Percentiles rank a stretch among this genome's conserved stretches.
Evolutionary conservation across 192 early-diverging fungal species (phyloP).

Genomic region (Entomortierella lignicola): DNA sequence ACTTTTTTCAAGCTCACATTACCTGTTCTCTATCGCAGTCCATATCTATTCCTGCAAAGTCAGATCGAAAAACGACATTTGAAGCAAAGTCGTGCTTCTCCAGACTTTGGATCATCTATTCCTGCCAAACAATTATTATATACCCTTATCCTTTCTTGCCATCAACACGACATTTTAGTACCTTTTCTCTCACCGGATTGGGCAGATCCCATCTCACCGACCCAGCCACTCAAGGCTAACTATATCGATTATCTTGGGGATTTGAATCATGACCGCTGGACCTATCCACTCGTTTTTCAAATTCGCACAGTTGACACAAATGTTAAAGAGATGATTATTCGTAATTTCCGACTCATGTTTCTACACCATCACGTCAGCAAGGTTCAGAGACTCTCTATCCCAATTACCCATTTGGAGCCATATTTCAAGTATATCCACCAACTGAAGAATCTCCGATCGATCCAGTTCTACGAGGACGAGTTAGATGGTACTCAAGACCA

Average conservation of each 20-base stretch:
- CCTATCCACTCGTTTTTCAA: constrained; percentile 9
- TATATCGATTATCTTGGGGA: constrained; percentile 33
- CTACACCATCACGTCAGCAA: constrained; percentile 27
- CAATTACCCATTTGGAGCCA: constrained; percentile 34
- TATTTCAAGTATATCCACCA: constrained; percentile 4
- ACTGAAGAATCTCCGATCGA: constrained; percentile 14
- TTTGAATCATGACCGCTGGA: constrained; percentile 34
- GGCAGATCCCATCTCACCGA: constrained; percentile 24
- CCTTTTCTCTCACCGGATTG: constrained; percentile 41
- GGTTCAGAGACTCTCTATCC: constrained; percentile 18
- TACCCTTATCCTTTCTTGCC: constrained; percentile 31
- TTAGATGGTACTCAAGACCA: constrained; percentile 18
- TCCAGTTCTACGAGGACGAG: constrained; percentile 29
- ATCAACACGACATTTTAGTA: constrained; percentile 13
- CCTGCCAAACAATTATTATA: constrained; percentile 24
- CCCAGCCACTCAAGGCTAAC: constrained; percentile 1
- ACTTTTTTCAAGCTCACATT: constrained; percentile 21
- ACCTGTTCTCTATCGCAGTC: constrained; percentile 36
- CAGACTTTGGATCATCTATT: not conserved
- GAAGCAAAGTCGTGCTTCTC: not conserved
- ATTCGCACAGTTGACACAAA: constrained; percentile 11
- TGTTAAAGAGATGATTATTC: constrained; percentile 8
- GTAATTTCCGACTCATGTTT: constrained; percentile 29
- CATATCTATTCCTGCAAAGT: constrained; percentile 13
- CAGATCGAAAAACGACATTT: not conserved